Evolutionary conservation across 345 rosid genomes (phyloP).

Genomic region (Rhodamnia rubescens): DNA sequence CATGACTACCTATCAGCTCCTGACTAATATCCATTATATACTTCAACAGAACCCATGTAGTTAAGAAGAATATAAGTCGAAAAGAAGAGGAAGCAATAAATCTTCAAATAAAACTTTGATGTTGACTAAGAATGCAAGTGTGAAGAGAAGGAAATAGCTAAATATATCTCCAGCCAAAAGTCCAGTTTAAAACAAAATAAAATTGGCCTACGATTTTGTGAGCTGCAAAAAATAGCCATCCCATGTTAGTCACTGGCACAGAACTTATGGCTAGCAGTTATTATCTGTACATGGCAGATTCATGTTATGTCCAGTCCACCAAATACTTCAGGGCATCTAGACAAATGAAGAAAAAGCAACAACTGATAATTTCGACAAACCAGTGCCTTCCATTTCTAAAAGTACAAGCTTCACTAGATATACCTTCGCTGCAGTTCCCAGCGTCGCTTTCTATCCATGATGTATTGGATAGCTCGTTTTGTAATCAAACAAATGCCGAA

Average conservation of each 20-base stretch:
- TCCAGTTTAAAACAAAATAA: not conserved
- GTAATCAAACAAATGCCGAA: conserved; percentile 59
- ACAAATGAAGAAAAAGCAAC: not conserved
- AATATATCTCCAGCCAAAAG: not conserved
- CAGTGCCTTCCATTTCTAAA: not conserved
- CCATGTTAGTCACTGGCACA: not conserved
- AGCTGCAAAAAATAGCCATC: not conserved
- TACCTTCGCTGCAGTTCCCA: conserved; percentile 46
- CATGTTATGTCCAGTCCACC: not conserved
- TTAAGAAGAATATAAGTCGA: not conserved
- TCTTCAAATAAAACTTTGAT: not conserved
- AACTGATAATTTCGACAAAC: not conserved
- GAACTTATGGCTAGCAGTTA: not conserved
- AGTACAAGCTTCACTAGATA: not conserved
- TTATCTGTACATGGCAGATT: not conserved
- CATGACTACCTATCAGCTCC: not conserved
- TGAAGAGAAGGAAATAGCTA: not conserved
- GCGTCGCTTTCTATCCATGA: conserved; percentile 51
- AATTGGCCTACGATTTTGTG: not conserved
- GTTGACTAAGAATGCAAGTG: not conserved
- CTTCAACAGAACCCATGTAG: not conserved
- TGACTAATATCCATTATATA: not conserved
- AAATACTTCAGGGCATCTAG: not conserved
- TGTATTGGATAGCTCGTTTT: conserved; percentile 35
- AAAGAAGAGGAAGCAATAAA: not conserved